Evolutionary conservation across 257 asterid genomes (phyloP).

Genomic region (Capsicum chinense): DNA sequence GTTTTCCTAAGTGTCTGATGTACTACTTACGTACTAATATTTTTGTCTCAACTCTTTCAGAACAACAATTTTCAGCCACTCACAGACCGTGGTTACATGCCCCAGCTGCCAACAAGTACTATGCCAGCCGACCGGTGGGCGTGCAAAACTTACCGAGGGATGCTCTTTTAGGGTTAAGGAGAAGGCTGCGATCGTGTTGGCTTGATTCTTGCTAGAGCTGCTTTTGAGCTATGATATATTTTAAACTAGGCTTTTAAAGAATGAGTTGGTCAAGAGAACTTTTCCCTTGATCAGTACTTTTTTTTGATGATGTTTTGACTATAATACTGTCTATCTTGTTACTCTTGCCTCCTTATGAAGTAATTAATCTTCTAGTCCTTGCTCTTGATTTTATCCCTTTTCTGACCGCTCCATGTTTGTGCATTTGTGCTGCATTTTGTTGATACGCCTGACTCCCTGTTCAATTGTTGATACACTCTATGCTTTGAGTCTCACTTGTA

Average conservation of each 20-base stretch:
- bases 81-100: constrained; percentile 31
- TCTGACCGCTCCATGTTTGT: background rate
- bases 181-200: background rate
- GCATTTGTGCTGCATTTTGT: background rate
- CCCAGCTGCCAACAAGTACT: constrained; percentile 32
- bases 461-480: background rate
- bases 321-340: background rate
- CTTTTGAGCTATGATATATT: background rate
- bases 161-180: constrained; percentile 35
- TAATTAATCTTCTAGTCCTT: background rate
- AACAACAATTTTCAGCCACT: constrained; percentile 33
- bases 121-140: constrained; percentile 37
- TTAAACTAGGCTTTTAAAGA: background rate
- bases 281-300: background rate
- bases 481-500: background rate
- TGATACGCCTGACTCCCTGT: background rate
- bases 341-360: background rate
- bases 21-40: constrained; percentile 7
- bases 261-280: background rate
- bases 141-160: constrained; percentile 32
- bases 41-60: background rate
- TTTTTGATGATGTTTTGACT: background rate
- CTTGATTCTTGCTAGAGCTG: constrained; percentile 7
- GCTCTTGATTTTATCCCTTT: background rate
- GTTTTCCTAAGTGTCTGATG: background rate